Conservation (phyloP, 2,329 filamentous ascomycete species). For the Blastomyces gilchristii region DNA sequence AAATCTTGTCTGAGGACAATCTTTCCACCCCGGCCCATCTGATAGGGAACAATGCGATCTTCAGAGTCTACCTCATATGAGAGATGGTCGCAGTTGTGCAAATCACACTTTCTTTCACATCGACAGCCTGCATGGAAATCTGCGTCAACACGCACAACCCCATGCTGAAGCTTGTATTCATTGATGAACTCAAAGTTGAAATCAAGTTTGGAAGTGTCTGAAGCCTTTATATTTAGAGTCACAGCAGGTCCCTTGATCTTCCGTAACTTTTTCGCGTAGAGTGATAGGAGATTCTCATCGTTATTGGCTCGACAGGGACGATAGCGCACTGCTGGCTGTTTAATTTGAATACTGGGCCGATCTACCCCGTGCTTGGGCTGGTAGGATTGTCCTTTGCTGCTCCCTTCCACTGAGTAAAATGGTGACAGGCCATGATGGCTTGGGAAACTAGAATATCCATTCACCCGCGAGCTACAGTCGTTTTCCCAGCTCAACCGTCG, state of each 20-base stretch:
- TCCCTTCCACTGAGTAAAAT: slow-evolving; percentile 5
- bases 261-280: slow-evolving; percentile 20
- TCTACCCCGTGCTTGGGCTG: neutral
- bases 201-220: slow-evolving; percentile 17
- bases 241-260: slow-evolving; percentile 24
- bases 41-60: slow-evolving; percentile 26
- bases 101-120: slow-evolving; percentile 23
- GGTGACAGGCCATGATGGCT: slow-evolving; percentile 8
- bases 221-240: slow-evolving; percentile 14
- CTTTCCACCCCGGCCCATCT: slow-evolving; percentile 14
- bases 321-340: neutral
- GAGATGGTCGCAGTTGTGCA: slow-evolving; percentile 23
- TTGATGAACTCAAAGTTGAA: slow-evolving; percentile 34
- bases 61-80: slow-evolving; percentile 23
- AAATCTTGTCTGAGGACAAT: slow-evolving; percentile 25
- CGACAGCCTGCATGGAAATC: slow-evolving; percentile 28
- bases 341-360: neutral
- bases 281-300: neutral
- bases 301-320: neutral
- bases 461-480: neutral
- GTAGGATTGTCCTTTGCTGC: neutral
- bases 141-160: slow-evolving; percentile 20
- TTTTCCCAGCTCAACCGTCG: neutral
- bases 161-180: slow-evolving; percentile 26
- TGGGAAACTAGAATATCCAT: neutral